phyloP scores from a whole-genome alignment of 2,329 filamentous ascomycete species.

The Metarhizium sp. region DNA sequence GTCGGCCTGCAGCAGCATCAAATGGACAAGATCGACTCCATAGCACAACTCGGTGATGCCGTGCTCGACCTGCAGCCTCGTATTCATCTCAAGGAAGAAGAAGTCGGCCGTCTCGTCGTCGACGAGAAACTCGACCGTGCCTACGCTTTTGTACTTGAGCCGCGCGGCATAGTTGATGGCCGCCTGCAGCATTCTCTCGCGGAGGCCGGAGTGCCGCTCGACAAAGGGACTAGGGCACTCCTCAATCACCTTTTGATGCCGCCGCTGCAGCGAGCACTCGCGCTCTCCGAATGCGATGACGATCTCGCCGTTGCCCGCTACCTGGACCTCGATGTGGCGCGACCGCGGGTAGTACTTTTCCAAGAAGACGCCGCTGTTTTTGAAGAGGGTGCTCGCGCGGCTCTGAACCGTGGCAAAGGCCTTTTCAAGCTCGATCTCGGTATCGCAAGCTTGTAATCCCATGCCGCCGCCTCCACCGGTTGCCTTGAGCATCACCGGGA shows the following conservation, averaged over 20 bases:
- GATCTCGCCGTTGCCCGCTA: constrained; percentile 52
- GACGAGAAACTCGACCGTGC: constrained; percentile 47
- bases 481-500: constrained; percentile 47
- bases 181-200: constrained; percentile 15
- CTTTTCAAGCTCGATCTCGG: constrained; percentile 38
- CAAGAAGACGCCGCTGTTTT: constrained; percentile 52
- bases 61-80: constrained; percentile 67
- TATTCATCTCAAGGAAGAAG: constrained; percentile 45
- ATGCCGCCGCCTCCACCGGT: constrained; percentile 56
- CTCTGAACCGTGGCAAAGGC: constrained; percentile 46
- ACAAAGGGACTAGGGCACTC: constrained; percentile 59
- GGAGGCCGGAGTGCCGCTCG: constrained; percentile 20
- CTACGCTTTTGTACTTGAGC: constrained; percentile 21
- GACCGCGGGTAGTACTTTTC: constrained; percentile 52
- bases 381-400: constrained; percentile 48
- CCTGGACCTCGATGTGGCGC: constrained; percentile 60
- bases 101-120: constrained; percentile 53
- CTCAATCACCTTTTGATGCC: constrained; percentile 63
- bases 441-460: constrained; percentile 47
- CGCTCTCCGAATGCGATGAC: constrained; percentile 50
- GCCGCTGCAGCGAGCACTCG: constrained; percentile 58
- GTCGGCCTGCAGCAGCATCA: constrained; percentile 28
- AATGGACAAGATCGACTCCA: constrained; percentile 58
- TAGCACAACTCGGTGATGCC: constrained; percentile 71
- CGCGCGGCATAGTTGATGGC: constrained; percentile 9